phyloP scores from a whole-genome alignment of 306 rosid species.

The Corylus avellana region DNA sequence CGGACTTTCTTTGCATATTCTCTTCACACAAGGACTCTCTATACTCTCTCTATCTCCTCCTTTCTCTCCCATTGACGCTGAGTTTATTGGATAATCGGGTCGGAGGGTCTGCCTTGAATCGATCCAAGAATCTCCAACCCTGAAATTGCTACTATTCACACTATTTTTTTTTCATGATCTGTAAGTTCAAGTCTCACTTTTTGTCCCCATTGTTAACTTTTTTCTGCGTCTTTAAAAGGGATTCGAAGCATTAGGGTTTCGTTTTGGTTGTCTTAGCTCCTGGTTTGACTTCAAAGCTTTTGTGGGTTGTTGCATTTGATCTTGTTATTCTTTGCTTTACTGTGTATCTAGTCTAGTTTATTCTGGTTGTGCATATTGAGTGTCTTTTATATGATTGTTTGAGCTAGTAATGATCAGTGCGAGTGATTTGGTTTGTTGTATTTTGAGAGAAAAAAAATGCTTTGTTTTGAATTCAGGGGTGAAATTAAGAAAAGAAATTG shows the following conservation, averaged over 20 bases:
- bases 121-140: slow-evolving; percentile 54
- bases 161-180: slow-evolving; percentile 40
- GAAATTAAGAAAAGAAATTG: not conserved
- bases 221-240: slow-evolving; percentile 5
- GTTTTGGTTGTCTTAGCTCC: slow-evolving; percentile 13
- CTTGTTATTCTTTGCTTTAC: slow-evolving; percentile 16
- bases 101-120: slow-evolving; percentile 36
- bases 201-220: slow-evolving; percentile 29
- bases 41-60: slow-evolving; percentile 4
- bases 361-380: slow-evolving; percentile 13
- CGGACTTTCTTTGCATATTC: slow-evolving; percentile 36
- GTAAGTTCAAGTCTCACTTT: slow-evolving; percentile 54
- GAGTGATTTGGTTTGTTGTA: slow-evolving; percentile 5
- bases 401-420: not conserved
- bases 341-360: slow-evolving; percentile 8
- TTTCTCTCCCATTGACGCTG: slow-evolving; percentile 15
- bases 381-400: not conserved
- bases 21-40: slow-evolving; percentile 20
- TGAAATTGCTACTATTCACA: not conserved
- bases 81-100: slow-evolving; percentile 36
- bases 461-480: not conserved
- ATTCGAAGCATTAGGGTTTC: slow-evolving; percentile 47
- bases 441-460: not conserved
- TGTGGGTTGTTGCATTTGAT: slow-evolving; percentile 15
- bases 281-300: slow-evolving; percentile 21